Conservation (phyloP, 2,329 filamentous ascomycete genomes). For the Aspergillus jensenii region DNA sequence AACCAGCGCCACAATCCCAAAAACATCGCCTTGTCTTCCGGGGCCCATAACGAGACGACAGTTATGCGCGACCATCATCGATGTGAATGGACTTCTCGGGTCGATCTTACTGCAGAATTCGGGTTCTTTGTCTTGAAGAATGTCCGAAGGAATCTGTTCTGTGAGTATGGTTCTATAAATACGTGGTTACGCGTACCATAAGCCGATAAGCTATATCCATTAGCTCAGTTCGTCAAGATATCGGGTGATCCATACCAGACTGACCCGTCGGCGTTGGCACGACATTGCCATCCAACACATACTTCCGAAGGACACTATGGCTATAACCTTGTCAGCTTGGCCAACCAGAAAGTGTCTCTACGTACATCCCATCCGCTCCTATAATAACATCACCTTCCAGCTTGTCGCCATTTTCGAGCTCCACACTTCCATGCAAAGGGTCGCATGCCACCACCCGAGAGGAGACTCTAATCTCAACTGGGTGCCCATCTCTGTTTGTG, state of each 20-base stretch:
- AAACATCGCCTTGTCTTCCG: slow-evolving; percentile 41
- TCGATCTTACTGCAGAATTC: slow-evolving; percentile 33
- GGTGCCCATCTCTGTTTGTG: background rate
- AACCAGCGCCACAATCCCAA: slow-evolving; percentile 47
- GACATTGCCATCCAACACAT: background rate
- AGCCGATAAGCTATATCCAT: slow-evolving; percentile 2
- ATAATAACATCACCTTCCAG: slow-evolving; percentile 26
- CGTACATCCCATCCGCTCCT: slow-evolving; percentile 30
- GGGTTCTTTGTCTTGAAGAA: slow-evolving; percentile 8
- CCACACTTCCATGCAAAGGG: background rate
- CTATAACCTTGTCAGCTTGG: background rate
- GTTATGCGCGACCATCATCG: slow-evolving; percentile 48
- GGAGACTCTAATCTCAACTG: background rate
- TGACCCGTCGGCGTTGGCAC: slow-evolving; percentile 2
- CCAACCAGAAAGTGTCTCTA: background rate
- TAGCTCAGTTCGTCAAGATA: background rate
- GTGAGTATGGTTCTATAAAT: background rate
- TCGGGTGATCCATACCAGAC: slow-evolving; percentile 1
- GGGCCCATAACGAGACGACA: slow-evolving; percentile 49
- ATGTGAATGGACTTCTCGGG: slow-evolving; percentile 42
- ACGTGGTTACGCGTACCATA: background rate
- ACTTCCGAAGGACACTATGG: slow-evolving; percentile 3
- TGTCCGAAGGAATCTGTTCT: background rate
- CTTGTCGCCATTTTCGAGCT: slow-evolving; percentile 16
- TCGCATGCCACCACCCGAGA: background rate